A percentile compares a stretch with the other conserved stretches of the same genome.
These are phyloP conservation scores for Stephanodiscus triporus DNA, from an alignment of 108 stramenopile species.

Conservation along the genomic window DNA sequence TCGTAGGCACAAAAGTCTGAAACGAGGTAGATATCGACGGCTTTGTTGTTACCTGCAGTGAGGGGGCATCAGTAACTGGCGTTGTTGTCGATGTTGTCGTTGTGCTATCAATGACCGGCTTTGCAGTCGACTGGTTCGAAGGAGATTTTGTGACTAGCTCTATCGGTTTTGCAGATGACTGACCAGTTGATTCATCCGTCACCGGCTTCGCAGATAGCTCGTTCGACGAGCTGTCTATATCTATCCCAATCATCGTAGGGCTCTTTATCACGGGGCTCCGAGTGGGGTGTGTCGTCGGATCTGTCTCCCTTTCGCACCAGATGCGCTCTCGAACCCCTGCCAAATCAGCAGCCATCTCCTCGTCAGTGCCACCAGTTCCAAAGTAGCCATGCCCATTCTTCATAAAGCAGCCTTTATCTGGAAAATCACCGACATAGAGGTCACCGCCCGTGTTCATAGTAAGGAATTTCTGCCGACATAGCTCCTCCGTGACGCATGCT, in stretches of 20 bases:
- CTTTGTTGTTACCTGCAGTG: not conserved
- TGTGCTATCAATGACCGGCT: not conserved
- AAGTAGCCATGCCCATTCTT: conserved; percentile 5
- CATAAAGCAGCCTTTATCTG: conserved; percentile 4
- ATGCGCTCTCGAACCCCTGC: conserved; percentile 2
- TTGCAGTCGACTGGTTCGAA: not conserved
- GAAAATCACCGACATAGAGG: not conserved
- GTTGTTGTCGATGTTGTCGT: not conserved
- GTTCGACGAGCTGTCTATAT: not conserved
- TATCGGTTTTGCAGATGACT: not conserved
- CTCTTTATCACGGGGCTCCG: not conserved
- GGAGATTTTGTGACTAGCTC: too few relatives aligned
- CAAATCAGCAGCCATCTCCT: not conserved
- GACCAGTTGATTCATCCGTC: not conserved
- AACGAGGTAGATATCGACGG: too few relatives aligned
- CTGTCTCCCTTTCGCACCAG: conserved; percentile 6
- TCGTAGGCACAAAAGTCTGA: too few relatives aligned
- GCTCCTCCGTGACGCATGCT: conserved; percentile 1
- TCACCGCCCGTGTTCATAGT: conserved; percentile 4
- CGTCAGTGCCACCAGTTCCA: conserved; percentile 8
- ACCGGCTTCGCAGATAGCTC: not conserved
- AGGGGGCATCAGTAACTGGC: not conserved
- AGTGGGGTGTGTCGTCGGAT: not conserved
- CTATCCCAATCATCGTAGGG: not conserved
- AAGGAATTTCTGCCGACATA: not conserved